phyloP scores from a whole-genome alignment of 2,329 filamentous ascomycete genomes.

The Neonectria ditissima region DNA sequence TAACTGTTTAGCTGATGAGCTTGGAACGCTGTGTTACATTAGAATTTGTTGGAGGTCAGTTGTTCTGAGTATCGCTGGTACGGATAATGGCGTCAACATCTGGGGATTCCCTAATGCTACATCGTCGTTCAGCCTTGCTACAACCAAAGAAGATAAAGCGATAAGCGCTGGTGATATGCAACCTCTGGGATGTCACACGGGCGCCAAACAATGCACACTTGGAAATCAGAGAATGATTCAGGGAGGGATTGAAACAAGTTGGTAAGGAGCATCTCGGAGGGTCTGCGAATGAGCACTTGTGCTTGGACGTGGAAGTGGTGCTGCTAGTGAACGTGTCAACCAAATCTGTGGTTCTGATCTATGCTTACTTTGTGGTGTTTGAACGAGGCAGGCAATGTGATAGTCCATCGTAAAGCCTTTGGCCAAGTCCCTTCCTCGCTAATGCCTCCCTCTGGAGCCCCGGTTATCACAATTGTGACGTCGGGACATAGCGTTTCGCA shows the following conservation, averaged over 20 bases:
- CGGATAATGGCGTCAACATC: not conserved
- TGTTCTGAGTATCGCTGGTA: not conserved
- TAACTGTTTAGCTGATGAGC: no score
- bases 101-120: not conserved
- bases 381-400: not conserved
- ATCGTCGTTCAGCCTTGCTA: not conserved
- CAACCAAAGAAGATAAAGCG: conserved; percentile 4
- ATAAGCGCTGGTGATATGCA: conserved; percentile 3
- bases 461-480: not conserved
- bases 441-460: not conserved
- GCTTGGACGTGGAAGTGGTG: not conserved
- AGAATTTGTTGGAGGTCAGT: no score
- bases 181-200: not conserved
- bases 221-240: not conserved
- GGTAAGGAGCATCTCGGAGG: not conserved
- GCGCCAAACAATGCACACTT: not conserved
- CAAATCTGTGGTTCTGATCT: no score
- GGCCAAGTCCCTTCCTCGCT: not conserved
- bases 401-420: not conserved
- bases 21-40: no score
- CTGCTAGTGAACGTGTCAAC: not conserved
- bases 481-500: conserved; percentile 16
- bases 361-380: no score
- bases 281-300: not conserved
- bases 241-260: not conserved